These are phyloP conservation scores for Fusarium sp. DNA, from an alignment of 2,329 filamentous ascomycete species.

Conservation along the genomic window DNA sequence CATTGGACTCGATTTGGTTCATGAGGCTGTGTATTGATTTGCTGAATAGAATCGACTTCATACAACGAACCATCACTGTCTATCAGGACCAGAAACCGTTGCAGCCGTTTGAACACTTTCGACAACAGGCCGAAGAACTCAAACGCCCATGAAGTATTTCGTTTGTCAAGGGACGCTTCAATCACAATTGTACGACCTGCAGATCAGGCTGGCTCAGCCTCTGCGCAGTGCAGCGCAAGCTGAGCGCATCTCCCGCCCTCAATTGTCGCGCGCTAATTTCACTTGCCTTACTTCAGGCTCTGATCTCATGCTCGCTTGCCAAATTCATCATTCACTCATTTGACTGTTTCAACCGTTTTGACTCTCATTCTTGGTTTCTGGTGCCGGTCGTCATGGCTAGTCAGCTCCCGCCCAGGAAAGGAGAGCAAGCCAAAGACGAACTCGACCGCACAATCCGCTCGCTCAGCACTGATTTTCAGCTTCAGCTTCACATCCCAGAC, in stretches of 20 bases:
- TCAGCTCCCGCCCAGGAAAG: background rate
- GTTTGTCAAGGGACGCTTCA: background rate
- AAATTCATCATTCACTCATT: background rate
- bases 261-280: background rate
- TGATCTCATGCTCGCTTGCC: background rate
- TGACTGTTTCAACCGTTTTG: background rate
- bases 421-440: slow-evolving; percentile 23
- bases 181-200: background rate
- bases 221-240: background rate
- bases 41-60: background rate
- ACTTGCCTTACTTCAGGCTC: background rate
- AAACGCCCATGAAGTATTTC: background rate
- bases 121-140: background rate
- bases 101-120: background rate
- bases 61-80: background rate
- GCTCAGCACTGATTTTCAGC: slow-evolving; percentile 41
- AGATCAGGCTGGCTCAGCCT: background rate
- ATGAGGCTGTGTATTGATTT: slow-evolving; percentile 1
- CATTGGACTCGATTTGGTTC: background rate
- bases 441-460: slow-evolving; percentile 39
- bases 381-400: slow-evolving; percentile 28
- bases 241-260: slow-evolving; percentile 2
- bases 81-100: background rate
- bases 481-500: slow-evolving; percentile 39
- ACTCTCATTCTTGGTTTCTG: background rate